phyloP scores from a whole-genome alignment of 2,329 filamentous ascomycete species.

The Fusarium multiceps region DNA sequence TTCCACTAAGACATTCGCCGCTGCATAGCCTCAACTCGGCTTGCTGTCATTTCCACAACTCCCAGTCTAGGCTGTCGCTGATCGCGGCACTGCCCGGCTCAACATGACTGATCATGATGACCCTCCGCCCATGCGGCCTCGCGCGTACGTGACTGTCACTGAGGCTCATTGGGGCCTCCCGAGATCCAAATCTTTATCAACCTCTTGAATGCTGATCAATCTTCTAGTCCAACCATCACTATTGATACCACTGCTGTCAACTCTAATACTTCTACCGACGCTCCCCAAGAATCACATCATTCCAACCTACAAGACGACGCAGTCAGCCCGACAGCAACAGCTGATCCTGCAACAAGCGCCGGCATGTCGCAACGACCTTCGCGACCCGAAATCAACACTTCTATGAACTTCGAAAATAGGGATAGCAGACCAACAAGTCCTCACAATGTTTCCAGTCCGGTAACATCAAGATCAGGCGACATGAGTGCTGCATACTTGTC shows the following conservation, averaged over 20 bases:
- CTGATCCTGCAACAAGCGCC: slow-evolving; percentile 48
- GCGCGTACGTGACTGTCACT: slow-evolving; percentile 41
- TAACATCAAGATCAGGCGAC: slow-evolving; percentile 60
- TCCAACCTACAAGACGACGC: slow-evolving; percentile 54
- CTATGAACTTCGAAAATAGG: slow-evolving; percentile 72
- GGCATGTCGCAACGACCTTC: slow-evolving; percentile 40
- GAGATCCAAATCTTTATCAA: slow-evolving; percentile 17
- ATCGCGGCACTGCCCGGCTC: slow-evolving; percentile 25
- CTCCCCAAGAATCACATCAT: slow-evolving; percentile 45
- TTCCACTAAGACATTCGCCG: slow-evolving; percentile 19
- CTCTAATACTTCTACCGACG: slow-evolving; percentile 45
- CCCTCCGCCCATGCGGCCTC: slow-evolving; percentile 42
- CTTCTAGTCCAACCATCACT: slow-evolving; percentile 63
- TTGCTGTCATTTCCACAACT: slow-evolving; percentile 10
- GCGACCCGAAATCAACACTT: slow-evolving; percentile 60
- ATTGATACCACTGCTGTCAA: slow-evolving; percentile 62
- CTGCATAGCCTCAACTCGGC: slow-evolving; percentile 41
- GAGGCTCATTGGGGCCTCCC: slow-evolving; percentile 26
- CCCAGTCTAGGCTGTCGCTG: slow-evolving; percentile 22
- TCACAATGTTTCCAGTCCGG: slow-evolving; percentile 75
- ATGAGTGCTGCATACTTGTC: slow-evolving; percentile 67
- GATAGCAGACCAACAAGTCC: slow-evolving; percentile 77
- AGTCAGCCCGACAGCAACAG: slow-evolving; percentile 54
- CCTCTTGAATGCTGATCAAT: slow-evolving; percentile 28
- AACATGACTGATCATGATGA: slow-evolving; percentile 42